Evolutionary conservation across 768 basidiomycete species (phyloP).

Genomic region (Boletus tomentosulus): DNA sequence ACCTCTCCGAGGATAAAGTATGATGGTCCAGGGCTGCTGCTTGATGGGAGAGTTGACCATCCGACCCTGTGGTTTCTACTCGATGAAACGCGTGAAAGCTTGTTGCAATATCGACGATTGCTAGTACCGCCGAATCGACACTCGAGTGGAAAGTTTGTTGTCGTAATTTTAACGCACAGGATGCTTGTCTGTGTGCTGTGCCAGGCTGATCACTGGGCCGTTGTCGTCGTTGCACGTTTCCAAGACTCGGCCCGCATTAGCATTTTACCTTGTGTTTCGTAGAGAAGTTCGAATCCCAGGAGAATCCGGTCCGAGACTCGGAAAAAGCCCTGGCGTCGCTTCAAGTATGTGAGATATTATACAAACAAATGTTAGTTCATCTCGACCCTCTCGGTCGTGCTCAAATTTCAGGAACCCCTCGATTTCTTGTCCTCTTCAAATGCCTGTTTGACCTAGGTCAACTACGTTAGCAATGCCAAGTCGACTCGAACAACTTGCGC

Average conservation of each 20-base stretch:
- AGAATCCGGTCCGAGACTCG: background rate
- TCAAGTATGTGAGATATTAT: background rate
- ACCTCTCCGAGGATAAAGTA: background rate
- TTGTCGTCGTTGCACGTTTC: background rate
- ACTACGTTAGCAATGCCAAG: background rate
- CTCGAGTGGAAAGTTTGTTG: background rate
- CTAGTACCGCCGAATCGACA: background rate
- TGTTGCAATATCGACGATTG: too few species aligned
- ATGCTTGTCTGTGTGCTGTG: too few species aligned
- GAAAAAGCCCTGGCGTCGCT: background rate
- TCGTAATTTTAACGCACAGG: background rate
- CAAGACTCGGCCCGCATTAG: background rate
- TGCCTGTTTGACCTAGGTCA: constrained; percentile 41
- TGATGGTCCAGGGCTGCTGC: background rate
- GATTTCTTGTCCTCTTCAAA: constrained; percentile 43
- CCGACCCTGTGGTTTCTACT: background rate
- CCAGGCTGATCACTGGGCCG: background rate
- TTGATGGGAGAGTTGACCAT: background rate
- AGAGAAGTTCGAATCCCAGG: background rate
- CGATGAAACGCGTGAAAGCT: background rate
- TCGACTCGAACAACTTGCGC: background rate
- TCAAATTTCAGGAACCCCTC: constrained; percentile 4
- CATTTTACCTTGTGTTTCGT: background rate
- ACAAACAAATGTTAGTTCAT: background rate
- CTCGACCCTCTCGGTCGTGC: too few species aligned